Evolutionary conservation across 331 rosid species (phyloP).

Genomic region (Acacia pycnantha): DNA sequence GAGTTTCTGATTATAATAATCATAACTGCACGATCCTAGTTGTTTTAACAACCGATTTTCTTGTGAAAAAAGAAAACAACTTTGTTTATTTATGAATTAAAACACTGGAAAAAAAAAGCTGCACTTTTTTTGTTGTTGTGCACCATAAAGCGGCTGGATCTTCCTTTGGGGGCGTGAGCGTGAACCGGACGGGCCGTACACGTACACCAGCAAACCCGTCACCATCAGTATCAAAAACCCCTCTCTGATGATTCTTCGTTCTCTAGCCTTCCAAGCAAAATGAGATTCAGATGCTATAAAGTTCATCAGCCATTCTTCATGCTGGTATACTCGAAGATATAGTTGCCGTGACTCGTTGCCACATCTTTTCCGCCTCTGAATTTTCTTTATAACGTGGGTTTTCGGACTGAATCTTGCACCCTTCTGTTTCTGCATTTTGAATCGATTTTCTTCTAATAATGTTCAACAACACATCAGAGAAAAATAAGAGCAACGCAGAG

Average conservation of each 20-base stretch:
- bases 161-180: constrained; percentile 43
- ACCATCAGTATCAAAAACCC: constrained; percentile 21
- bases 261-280: constrained; percentile 4
- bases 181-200: constrained; percentile 33
- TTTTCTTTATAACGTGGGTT: background rate
- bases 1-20: background rate
- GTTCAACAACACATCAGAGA: constrained; percentile 33
- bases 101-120: background rate
- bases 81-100: background rate
- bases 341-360: background rate
- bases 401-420: background rate
- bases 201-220: constrained; percentile 1
- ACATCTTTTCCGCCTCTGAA: background rate
- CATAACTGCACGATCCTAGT: background rate
- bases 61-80: background rate
- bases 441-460: background rate
- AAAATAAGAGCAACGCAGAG: constrained; percentile 22
- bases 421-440: background rate
- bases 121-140: background rate
- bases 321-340: background rate
- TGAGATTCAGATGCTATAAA: constrained; percentile 13
- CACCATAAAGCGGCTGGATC: constrained; percentile 15
- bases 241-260: background rate
- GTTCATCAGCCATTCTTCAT: background rate
- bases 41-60: background rate